phyloP scores from a whole-genome alignment of 768 basidiomycete species.

The Cytidiella melzeri region DNA sequence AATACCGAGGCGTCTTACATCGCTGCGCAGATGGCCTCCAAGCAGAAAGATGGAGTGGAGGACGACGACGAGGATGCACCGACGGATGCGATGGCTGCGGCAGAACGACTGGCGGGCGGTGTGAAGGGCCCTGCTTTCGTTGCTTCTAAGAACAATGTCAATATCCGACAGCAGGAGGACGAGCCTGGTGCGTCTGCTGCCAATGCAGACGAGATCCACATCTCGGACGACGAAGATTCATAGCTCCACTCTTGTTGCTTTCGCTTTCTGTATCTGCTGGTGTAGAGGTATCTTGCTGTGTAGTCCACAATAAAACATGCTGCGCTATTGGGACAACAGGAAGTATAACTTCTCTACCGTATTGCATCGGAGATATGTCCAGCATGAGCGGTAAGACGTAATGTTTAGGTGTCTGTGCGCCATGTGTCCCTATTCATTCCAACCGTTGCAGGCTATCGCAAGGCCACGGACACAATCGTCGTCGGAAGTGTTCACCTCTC shows the following conservation, averaged over 20 bases:
- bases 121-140: constrained; percentile 69
- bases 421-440: too few species aligned
- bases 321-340: too few species aligned
- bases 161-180: constrained; percentile 32
- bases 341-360: too few species aligned
- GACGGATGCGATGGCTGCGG: constrained; percentile 84
- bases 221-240: constrained; percentile 74
- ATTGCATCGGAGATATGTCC: too few species aligned
- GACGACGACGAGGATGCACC: constrained; percentile 28
- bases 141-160: constrained; percentile 53
- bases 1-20: constrained; percentile 95
- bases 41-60: constrained; percentile 35
- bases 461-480: too few species aligned
- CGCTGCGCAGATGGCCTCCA: constrained; percentile 74
- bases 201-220: constrained; percentile 84
- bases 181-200: constrained; percentile 24
- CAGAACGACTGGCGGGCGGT: constrained; percentile 55
- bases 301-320: too few species aligned
- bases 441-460: too few species aligned
- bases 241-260: constrained; percentile 6
- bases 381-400: too few species aligned
- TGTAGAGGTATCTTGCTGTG: too few species aligned
- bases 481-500: too few species aligned
- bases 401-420: too few species aligned
- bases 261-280: constrained; percentile 13